These are phyloP conservation scores for Pseudocercospora vitis DNA, from an alignment of 2,329 filamentous ascomycete genomes.

Conservation along the genomic window DNA sequence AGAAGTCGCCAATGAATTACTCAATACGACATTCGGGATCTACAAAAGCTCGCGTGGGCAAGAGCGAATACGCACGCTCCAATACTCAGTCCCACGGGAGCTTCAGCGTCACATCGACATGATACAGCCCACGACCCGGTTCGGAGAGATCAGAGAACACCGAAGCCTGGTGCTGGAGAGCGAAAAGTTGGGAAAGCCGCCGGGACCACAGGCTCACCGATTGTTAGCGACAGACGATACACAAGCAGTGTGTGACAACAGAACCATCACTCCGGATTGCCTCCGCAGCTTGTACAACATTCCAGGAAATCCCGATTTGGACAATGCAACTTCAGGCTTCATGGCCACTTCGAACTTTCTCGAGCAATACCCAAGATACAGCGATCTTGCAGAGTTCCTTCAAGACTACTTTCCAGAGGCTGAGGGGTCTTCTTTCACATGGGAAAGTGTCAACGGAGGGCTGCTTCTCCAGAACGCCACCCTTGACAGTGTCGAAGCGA, in stretches of 20 bases:
- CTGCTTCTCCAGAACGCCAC: conserved; percentile 45
- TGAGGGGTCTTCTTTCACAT: conserved; percentile 54
- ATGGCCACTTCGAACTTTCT: conserved; percentile 48
- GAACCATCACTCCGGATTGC: conserved; percentile 53
- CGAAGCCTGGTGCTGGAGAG: conserved; percentile 16
- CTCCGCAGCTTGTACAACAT: conserved; percentile 54
- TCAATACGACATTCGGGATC: conserved; percentile 59
- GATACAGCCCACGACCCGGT: conserved; percentile 61
- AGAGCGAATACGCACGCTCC: conserved; percentile 54
- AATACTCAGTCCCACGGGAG: conserved; percentile 62
- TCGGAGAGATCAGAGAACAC: conserved; percentile 45
- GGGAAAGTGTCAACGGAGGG: conserved; percentile 57
- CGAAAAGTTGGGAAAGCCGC: conserved; percentile 17
- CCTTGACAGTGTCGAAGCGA: conserved; percentile 56
- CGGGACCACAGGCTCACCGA: not conserved
- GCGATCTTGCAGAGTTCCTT: conserved; percentile 59
- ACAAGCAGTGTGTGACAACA: conserved; percentile 48
- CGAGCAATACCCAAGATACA: conserved; percentile 51
- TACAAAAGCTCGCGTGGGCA: conserved; percentile 46
- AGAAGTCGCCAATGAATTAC: conserved; percentile 50
- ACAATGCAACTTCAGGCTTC: conserved; percentile 46
- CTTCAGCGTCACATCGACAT: conserved; percentile 58
- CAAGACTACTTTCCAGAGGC: conserved; percentile 52
- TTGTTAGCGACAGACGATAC: conserved; percentile 3
- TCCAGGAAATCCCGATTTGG: conserved; percentile 47